Conservation (phyloP, 768 basidiomycete genomes). For the Podaxis sp. region DNA sequence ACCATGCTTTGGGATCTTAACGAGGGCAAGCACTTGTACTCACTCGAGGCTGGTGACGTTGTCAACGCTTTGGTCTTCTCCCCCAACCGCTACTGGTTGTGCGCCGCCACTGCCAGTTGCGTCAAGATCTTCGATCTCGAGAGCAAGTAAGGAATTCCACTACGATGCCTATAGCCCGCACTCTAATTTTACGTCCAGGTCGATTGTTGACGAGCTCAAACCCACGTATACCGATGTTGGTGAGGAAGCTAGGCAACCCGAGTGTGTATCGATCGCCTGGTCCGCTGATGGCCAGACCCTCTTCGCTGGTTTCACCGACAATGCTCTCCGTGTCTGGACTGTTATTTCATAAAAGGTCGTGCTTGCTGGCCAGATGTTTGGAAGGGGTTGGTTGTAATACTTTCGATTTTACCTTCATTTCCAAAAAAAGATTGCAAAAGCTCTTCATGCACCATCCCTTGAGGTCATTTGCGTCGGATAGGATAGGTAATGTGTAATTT, state of each 20-base stretch:
- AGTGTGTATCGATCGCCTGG: constrained; percentile 98
- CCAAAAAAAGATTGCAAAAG: constrained; percentile 35
- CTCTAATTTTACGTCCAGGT: constrained; percentile 45
- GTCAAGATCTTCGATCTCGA: constrained; percentile 99
- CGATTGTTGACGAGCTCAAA: constrained; percentile 98
- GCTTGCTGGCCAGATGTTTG: constrained; percentile 23
- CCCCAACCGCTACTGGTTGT: constrained; percentile 99
- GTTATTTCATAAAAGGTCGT: constrained; percentile 58
- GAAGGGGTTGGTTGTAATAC: constrained; percentile 21
- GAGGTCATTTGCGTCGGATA: not conserved
- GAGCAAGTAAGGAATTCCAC: constrained; percentile 77
- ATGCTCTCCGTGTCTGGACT: constrained; percentile 90
- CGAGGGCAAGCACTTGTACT: constrained; percentile 99
- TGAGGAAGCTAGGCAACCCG: constrained; percentile 73
- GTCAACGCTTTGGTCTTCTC: constrained; percentile 99
- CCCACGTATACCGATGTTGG: constrained; percentile 85
- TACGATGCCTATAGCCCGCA: not conserved
- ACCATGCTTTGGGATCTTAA: constrained; percentile 99
- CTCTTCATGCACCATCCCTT: constrained; percentile 13
- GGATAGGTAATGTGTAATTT: not conserved
- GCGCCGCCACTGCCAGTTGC: constrained; percentile 94
- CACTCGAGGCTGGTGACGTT: constrained; percentile 95
- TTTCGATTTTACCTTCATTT: constrained; percentile 28
- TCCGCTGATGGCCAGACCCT: constrained; percentile 97
- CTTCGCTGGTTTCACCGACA: constrained; percentile 96